A percentile compares a stretch with the other conserved stretches of the same genome.
Conservation (phyloP, 129 eudicot species). For the Arctium lappa region DNA sequence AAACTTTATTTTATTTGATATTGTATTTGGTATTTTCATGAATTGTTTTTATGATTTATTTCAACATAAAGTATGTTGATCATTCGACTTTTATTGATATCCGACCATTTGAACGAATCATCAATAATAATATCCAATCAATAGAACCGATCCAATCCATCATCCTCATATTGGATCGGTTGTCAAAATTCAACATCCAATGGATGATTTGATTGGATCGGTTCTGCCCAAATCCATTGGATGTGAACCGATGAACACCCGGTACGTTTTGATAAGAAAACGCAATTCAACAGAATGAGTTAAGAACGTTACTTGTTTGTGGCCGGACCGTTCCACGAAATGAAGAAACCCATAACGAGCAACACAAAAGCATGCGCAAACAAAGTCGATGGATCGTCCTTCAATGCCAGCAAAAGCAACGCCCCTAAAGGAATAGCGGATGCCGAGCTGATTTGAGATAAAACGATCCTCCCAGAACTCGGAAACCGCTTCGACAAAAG, state of each 20-base stretch:
- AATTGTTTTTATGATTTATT: too few relatives aligned
- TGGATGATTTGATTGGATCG: too few relatives aligned
- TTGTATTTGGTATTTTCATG: too few relatives aligned
- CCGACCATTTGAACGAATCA: too few relatives aligned
- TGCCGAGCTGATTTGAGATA: conserved; percentile 84
- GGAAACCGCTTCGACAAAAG: conserved; percentile 65
- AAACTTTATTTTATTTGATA: too few relatives aligned
- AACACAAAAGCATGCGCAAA: conserved; percentile 51
- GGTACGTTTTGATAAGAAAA: neutral
- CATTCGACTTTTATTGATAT: too few relatives aligned
- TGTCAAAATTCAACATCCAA: too few relatives aligned
- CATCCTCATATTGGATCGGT: too few relatives aligned
- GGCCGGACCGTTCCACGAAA: conserved; percentile 93
- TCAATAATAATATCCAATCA: too few relatives aligned
- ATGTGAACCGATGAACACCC: too few relatives aligned
- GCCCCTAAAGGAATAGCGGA: conserved; percentile 85
- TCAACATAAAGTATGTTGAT: too few relatives aligned
- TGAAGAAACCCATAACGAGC: conserved; percentile 69
- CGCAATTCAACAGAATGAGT: neutral
- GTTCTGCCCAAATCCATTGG: too few relatives aligned
- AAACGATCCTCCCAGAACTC: conserved; percentile 71
- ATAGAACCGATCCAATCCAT: neutral
- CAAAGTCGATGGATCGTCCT: conserved; percentile 52
- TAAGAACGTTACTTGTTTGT: conserved; percentile 76
- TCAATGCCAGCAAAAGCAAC: conserved; percentile 60